Percentiles rank a stretch among this genome's conserved stretches.
Conservation (phyloP, 768 basidiomycete species). For the Tylopilus vinaceipallidus region DNA sequence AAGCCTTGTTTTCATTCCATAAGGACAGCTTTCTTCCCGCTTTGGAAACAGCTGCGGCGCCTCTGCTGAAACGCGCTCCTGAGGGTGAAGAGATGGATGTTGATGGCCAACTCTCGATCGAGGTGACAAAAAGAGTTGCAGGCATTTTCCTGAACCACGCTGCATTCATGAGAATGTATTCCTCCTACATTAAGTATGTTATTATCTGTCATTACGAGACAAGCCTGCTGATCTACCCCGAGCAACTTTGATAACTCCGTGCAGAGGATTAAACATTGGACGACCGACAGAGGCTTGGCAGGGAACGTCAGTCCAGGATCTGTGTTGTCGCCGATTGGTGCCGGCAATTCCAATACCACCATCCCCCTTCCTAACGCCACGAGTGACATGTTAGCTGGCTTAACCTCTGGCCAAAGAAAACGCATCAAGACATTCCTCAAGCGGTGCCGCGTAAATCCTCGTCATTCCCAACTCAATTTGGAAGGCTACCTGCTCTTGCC, state of each 20-base stretch:
- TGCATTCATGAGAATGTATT: constrained; percentile 99
- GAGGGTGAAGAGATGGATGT: constrained; percentile 53
- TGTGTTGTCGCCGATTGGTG: constrained; percentile 51
- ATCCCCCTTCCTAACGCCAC: constrained; percentile 44
- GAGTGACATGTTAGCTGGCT: constrained; percentile 45
- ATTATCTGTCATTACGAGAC: constrained; percentile 2
- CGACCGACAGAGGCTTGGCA: constrained; percentile 49
- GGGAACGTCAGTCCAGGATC: constrained; percentile 37
- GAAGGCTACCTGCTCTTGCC: constrained; percentile 94
- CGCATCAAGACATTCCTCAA: constrained; percentile 88
- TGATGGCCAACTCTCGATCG: constrained; percentile 70
- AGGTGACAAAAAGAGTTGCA: constrained; percentile 78
- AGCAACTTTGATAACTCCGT: constrained; percentile 96
- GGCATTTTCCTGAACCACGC: constrained; percentile 91
- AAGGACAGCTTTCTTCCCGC: constrained; percentile 90
- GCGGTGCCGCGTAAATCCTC: constrained; percentile 83
- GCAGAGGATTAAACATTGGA: constrained; percentile 86
- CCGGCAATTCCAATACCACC: constrained; percentile 54
- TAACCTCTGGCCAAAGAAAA: constrained; percentile 81
- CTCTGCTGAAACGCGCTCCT: constrained; percentile 52
- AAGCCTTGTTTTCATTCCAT: constrained; percentile 90
- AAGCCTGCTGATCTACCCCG: constrained; percentile 14
- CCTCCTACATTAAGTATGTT: constrained; percentile 92
- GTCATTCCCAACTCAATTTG: constrained; percentile 90
- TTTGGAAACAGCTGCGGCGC: constrained; percentile 73